Evolutionary conservation across 78 protist genomes (phyloP).

Genomic region (Capsaspora owczarzaki): DNA sequence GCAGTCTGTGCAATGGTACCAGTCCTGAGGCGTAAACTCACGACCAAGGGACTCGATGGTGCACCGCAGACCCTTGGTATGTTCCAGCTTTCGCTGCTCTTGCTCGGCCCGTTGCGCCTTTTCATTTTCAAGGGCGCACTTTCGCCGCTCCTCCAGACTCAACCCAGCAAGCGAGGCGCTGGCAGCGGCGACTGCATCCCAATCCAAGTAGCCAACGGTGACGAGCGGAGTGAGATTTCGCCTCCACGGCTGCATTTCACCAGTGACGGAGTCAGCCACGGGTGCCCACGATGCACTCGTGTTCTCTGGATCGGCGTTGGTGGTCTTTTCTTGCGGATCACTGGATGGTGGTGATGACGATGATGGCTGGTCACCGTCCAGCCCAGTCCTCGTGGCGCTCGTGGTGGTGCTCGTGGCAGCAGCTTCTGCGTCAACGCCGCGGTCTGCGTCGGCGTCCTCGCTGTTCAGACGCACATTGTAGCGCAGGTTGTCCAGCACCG

Average conservation of each 20-base stretch:
- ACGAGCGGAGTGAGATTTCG: no score
- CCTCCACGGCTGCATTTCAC: not conserved
- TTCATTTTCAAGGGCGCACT: no score
- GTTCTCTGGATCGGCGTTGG: no score
- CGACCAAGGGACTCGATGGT: not conserved
- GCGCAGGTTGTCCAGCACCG: conserved; percentile 47
- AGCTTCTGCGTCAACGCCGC: not conserved
- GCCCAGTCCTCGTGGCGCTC: not conserved
- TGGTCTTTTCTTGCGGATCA: no score
- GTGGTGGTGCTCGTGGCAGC: not conserved
- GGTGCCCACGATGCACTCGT: no score
- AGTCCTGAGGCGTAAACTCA: not conserved
- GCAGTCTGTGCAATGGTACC: not conserved
- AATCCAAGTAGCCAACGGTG: not conserved
- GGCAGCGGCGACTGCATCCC: not conserved
- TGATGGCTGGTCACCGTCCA: no score
- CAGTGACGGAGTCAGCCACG: no score
- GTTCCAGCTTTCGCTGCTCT: not conserved
- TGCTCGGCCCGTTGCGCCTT: not conserved
- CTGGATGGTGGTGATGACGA: no score
- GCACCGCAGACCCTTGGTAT: not conserved
- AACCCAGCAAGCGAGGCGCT: no score
- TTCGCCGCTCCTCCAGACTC: no score
- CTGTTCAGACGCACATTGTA: conserved; percentile 54
- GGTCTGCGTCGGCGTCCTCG: not conserved